Conservation (phyloP, 2,329 filamentous ascomycete species). For the Chaetothyriales sp. region DNA sequence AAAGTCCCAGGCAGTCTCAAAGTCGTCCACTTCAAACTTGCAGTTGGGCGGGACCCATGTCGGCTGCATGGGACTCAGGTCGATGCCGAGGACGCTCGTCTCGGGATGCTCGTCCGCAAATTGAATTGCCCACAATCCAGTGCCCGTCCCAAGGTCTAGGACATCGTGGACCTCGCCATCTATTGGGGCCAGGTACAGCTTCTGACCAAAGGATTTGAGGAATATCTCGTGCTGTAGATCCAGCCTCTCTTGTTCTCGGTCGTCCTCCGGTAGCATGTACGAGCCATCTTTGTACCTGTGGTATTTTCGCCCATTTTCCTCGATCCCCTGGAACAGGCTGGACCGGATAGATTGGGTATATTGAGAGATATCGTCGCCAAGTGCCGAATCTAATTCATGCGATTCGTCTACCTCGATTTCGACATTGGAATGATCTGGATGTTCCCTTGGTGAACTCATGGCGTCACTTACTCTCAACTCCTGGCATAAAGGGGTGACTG, state of each 20-base stretch:
- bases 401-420: slow-evolving; percentile 1
- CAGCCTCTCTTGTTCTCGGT: slow-evolving; percentile 27
- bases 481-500: no score
- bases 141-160: slow-evolving; percentile 11
- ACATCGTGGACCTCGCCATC: not conserved
- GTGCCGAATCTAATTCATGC: slow-evolving; percentile 4
- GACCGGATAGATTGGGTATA: slow-evolving; percentile 5
- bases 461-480: no score
- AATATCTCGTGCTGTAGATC: slow-evolving; percentile 29
- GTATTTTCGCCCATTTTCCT: slow-evolving; percentile 18
- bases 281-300: slow-evolving; percentile 8
- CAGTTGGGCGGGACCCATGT: slow-evolving; percentile 21
- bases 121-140: slow-evolving; percentile 13
- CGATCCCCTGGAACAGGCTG: slow-evolving; percentile 6
- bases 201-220: slow-evolving; percentile 14
- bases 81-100: slow-evolving; percentile 12
- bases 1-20: slow-evolving; percentile 16
- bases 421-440: not conserved
- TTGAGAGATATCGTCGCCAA: slow-evolving; percentile 3
- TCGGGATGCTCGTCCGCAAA: slow-evolving; percentile 17
- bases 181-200: slow-evolving; percentile 3
- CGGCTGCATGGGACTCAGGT: slow-evolving; percentile 16
- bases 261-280: slow-evolving; percentile 24
- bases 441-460: no score
- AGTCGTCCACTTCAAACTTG: slow-evolving; percentile 22